Percentiles rank a stretch among this genome's conserved stretches.
phyloP scores from a whole-genome alignment of 2,329 filamentous ascomycete genomes.

The Neofusicoccum ribis region DNA sequence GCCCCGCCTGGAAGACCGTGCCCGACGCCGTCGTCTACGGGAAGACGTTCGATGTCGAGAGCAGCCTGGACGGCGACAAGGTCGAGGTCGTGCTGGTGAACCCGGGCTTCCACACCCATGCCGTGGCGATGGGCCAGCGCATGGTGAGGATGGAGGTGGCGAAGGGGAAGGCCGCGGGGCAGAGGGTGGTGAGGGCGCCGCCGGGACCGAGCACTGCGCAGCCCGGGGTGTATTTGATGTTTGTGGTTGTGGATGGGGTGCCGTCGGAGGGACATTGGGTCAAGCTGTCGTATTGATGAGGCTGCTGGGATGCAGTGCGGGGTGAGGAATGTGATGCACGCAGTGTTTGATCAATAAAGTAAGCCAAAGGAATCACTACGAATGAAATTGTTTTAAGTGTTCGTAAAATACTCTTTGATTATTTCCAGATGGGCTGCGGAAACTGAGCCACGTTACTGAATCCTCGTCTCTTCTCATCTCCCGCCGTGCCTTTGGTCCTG shows the following conservation, averaged over 20 bases:
- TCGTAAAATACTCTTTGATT: too few species aligned
- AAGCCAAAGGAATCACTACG: too few species aligned
- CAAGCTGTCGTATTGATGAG: constrained; percentile 12
- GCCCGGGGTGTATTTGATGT: constrained; percentile 57
- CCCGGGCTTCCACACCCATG: constrained; percentile 57
- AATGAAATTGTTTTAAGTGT: too few species aligned
- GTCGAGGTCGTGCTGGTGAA: constrained; percentile 50
- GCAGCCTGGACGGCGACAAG: constrained; percentile 38
- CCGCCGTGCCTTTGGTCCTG: too few species aligned
- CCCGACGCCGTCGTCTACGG: constrained; percentile 39
- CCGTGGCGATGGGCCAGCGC: constrained; percentile 56
- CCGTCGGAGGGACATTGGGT: constrained; percentile 49
- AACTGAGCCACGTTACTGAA: too few species aligned
- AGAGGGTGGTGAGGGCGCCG: constrained; percentile 38
- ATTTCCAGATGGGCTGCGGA: too few species aligned
- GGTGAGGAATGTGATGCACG: too few species aligned
- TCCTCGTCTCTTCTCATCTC: too few species aligned
- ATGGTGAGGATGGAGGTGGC: constrained; percentile 48
- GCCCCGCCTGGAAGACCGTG: constrained; percentile 44
- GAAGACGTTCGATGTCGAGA: constrained; percentile 42
- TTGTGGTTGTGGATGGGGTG: constrained; percentile 51
- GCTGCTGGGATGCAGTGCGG: too few species aligned
- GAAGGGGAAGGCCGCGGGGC: not conserved
- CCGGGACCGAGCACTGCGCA: constrained; percentile 53
- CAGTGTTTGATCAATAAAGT: too few species aligned